Evolutionary conservation across 345 rosid genomes (phyloP).

Genomic region (Microthlaspi erraticum): DNA sequence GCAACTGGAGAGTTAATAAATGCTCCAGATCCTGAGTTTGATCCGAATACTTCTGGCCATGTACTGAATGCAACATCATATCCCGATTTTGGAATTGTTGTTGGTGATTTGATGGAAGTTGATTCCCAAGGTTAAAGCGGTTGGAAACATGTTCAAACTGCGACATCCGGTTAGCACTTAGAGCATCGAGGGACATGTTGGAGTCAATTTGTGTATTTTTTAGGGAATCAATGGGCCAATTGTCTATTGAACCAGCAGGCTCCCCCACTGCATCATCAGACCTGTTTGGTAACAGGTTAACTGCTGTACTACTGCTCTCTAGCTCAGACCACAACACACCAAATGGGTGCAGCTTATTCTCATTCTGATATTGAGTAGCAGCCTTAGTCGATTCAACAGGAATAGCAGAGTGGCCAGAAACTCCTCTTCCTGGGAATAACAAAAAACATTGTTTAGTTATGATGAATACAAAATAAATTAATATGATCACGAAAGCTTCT

Average conservation of each 20-base stretch:
- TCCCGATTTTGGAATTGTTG: conserved; percentile 48
- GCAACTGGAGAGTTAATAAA: conserved; percentile 47
- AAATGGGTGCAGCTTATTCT: conserved; percentile 64
- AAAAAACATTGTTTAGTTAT: conserved; percentile 12
- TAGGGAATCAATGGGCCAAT: conserved; percentile 46
- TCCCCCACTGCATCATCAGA: conserved; percentile 39
- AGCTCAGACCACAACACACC: conserved; percentile 71
- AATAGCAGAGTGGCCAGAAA: conserved; percentile 43
- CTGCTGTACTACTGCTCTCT: conserved; percentile 48
- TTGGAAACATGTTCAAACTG: conserved; percentile 47
- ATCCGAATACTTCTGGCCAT: conserved; percentile 32
- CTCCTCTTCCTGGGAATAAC: conserved; percentile 56
- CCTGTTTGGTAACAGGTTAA: conserved; percentile 47
- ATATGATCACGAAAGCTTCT: neutral
- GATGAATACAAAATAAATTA: conserved; percentile 6
- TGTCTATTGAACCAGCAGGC: conserved; percentile 42
- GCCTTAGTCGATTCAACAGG: conserved; percentile 45
- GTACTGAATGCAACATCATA: conserved; percentile 36
- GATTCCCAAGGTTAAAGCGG: conserved; percentile 48
- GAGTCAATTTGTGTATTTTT: conserved; percentile 41
- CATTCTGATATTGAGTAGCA: conserved; percentile 47
- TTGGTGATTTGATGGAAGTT: conserved; percentile 43
- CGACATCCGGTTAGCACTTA: conserved; percentile 46
- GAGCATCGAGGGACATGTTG: conserved; percentile 39
- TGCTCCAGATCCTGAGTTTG: conserved; percentile 47